Base-by-base conservation (phyloP, 371 early-diverging fungal genomes). In the Mucor lusitanicus region DNA sequence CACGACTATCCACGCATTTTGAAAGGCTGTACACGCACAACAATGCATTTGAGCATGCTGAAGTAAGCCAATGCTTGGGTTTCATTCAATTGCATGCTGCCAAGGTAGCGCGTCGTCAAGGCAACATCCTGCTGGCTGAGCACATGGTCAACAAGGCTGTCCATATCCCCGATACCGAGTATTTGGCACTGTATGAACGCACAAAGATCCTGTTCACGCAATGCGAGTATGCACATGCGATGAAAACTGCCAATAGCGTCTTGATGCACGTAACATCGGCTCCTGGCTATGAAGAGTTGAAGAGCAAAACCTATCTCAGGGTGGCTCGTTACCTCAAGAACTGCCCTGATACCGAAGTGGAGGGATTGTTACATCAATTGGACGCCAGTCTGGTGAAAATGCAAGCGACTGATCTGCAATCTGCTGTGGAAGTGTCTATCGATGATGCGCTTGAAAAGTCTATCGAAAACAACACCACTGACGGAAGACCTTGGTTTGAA, bases 401-500 rank as follows among this genome's bases (percentile, higher is more conserved):
- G 27, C n/a, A 48, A 1, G 32, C 50, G 4, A 61, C 58, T 8
- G 63, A 64, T 11, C 30, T 71, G 15, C 75, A 74, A n/a, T 78
- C 81, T 0, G 56, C 76, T 3, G 70, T 73, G 2, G 81, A 81
- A 53, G 42, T 46, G 2, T 65, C 66, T 2, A 72, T 80, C 21
- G 72, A 77, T 53, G 55, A 63, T 39, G 69, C 71, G 2, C 50
- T 81, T 11, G 58, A 70, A 12, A 77, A 73, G 53, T 67, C 82
- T 2, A 65, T 77, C 21, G 72, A 77, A 28, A 73, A 62, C n/a
- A 62, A 66, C 27, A 50, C 63, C 3, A 42, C n/a, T 6, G 61
- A 70, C 42, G 75, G 75, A 8, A 87, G 87, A 54, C 80, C 88
- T 0, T 91, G 92, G 92, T 89, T 87, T 59, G 79, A 80, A 7